phyloP scores from a whole-genome alignment of 441 rosid species.

The Gossypium davidsonii region DNA sequence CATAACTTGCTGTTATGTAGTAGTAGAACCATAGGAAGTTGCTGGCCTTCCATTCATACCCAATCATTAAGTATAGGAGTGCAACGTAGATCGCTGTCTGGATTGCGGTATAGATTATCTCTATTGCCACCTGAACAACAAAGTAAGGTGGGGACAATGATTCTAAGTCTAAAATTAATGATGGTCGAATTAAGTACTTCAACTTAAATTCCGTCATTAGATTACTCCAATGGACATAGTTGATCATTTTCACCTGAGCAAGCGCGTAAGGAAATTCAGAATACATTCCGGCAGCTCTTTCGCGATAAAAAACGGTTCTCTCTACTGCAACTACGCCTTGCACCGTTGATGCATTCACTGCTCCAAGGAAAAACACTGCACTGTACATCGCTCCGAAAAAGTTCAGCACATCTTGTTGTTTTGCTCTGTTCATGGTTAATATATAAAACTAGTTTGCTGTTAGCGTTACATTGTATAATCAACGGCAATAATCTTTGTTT shows the following conservation, averaged over 20 bases:
- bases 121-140: slow-evolving; percentile 54
- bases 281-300: slow-evolving; percentile 33
- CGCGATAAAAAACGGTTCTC: slow-evolving; percentile 62
- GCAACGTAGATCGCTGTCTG: slow-evolving; percentile 46
- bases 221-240: neutral
- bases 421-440: slow-evolving; percentile 29
- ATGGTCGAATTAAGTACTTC: neutral
- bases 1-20: slow-evolving; percentile 45
- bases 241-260: slow-evolving; percentile 42
- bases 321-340: slow-evolving; percentile 46
- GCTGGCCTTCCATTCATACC: slow-evolving; percentile 46
- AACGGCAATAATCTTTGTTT: neutral
- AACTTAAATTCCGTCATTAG: neutral
- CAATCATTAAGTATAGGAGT: slow-evolving; percentile 67
- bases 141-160: slow-evolving; percentile 8
- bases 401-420: slow-evolving; percentile 60
- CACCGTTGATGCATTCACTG: slow-evolving; percentile 40
- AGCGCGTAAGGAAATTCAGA: slow-evolving; percentile 62
- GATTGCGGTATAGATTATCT: slow-evolving; percentile 45
- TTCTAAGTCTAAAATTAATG: neutral
- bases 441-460: neutral
- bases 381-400: slow-evolving; percentile 73
- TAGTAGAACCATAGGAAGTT: slow-evolving; percentile 68
- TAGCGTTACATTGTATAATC: slow-evolving; percentile 17
- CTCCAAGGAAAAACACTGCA: slow-evolving; percentile 51